Evolutionary conservation across 2,329 filamentous ascomycete species (phyloP).

Genomic region (Fusarium luffae): DNA sequence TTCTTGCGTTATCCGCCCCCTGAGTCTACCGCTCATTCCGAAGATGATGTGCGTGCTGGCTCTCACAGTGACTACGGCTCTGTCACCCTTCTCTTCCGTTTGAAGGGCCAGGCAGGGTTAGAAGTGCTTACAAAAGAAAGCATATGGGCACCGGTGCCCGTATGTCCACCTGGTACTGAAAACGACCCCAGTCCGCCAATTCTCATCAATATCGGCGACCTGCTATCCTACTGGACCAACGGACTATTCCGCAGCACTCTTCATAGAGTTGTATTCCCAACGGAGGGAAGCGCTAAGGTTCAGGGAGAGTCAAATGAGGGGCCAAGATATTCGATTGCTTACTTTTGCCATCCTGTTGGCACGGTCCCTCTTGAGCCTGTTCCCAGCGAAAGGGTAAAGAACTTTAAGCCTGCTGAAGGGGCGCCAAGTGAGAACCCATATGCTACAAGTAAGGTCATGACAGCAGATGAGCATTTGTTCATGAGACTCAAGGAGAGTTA

Average conservation of each 20-base stretch:
- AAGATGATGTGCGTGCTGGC: slow-evolving; percentile 81
- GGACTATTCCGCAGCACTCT: slow-evolving; percentile 88
- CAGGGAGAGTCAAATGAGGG: slow-evolving; percentile 60
- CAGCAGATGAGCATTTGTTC: slow-evolving; percentile 71
- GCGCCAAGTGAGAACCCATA: slow-evolving; percentile 57
- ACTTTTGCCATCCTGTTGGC: slow-evolving; percentile 73
- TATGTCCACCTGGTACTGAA: slow-evolving; percentile 70
- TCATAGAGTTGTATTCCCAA: slow-evolving; percentile 83
- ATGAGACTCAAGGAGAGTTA: slow-evolving; percentile 71
- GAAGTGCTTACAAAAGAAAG: slow-evolving; percentile 76
- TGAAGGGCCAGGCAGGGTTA: slow-evolving; percentile 84
- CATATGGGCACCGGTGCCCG: slow-evolving; percentile 72
- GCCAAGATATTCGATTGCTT: slow-evolving; percentile 73
- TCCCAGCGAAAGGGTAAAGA: slow-evolving; percentile 67
- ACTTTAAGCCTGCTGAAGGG: slow-evolving; percentile 51
- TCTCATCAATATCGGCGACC: slow-evolving; percentile 79
- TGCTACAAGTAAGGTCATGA: slow-evolving; percentile 66
- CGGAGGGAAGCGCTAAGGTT: slow-evolving; percentile 39
- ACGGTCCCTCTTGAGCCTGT: slow-evolving; percentile 65
- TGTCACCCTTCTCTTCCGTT: slow-evolving; percentile 83
- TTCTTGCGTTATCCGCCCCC: slow-evolving; percentile 77
- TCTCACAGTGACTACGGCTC: slow-evolving; percentile 90
- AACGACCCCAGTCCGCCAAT: slow-evolving; percentile 74
- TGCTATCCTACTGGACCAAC: slow-evolving; percentile 88
- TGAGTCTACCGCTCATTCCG: slow-evolving; percentile 55